phyloP scores from a whole-genome alignment of 2,329 filamentous ascomycete genomes.

The Beauveria bassiana region DNA sequence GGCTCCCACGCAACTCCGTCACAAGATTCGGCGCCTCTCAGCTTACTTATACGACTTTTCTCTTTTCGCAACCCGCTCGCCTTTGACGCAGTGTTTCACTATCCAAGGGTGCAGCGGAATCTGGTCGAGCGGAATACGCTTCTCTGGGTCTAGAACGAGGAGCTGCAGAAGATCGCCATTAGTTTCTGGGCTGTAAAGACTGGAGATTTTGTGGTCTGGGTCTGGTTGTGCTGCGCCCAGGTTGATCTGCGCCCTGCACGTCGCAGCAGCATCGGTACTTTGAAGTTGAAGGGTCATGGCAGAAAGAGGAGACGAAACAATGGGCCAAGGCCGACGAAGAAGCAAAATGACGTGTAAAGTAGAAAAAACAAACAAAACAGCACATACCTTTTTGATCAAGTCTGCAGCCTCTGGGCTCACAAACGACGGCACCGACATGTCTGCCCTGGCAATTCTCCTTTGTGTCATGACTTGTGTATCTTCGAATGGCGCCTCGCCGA shows the following conservation, averaged over 20 bases:
- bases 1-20: neutral
- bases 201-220: neutral
- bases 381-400: slow-evolving; percentile 76
- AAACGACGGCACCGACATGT: slow-evolving; percentile 88
- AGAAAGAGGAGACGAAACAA: slow-evolving; percentile 1
- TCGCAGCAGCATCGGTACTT: neutral
- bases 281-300: neutral
- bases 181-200: neutral
- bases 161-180: slow-evolving; percentile 42
- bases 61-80: slow-evolving; percentile 44
- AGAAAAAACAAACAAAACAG: neutral
- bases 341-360: neutral
- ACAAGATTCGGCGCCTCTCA: neutral
- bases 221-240: neutral
- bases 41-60: slow-evolving; percentile 31
- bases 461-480: slow-evolving; percentile 94
- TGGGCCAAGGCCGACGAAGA: neutral
- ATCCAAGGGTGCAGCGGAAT: slow-evolving; percentile 94
- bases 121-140: slow-evolving; percentile 82
- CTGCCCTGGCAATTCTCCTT: slow-evolving; percentile 74
- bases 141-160: slow-evolving; percentile 87
- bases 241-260: neutral
- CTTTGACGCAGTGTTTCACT: slow-evolving; percentile 79
- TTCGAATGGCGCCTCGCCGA: slow-evolving; percentile 94
- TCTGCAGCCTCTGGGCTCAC: slow-evolving; percentile 87